Percentiles rank a stretch among this genome's conserved stretches.
Conservation (phyloP, 768 basidiomycete species). For the Neoboletus magnificus region DNA sequence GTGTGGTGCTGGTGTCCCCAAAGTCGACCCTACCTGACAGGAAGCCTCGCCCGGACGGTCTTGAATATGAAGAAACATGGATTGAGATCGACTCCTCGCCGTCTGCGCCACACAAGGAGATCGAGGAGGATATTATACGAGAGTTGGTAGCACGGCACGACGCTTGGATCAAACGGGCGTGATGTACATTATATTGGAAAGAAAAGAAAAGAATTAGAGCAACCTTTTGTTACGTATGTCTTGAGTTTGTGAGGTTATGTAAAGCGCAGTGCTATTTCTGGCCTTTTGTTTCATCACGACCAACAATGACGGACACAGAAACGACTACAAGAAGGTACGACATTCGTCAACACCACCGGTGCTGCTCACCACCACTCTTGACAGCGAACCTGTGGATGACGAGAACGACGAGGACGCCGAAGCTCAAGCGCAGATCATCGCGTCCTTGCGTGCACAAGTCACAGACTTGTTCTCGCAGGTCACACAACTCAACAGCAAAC, state of each 20-base stretch:
- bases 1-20: conserved; percentile 87
- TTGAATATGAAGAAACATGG: conserved; percentile 57
- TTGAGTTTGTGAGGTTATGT: conserved; percentile 3
- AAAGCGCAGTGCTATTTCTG: neutral
- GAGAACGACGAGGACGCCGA: conserved; percentile 39
- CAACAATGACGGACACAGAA: conserved; percentile 13
- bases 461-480: conserved; percentile 89
- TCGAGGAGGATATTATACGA: conserved; percentile 86
- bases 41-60: conserved; percentile 16
- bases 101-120: conserved; percentile 57
- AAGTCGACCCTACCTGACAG: conserved; percentile 17
- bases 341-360: neutral
- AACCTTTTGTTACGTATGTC: neutral
- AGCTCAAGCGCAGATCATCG: conserved; percentile 82
- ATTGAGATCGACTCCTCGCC: conserved; percentile 52
- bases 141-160: conserved; percentile 75
- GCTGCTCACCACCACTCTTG: conserved; percentile 3
- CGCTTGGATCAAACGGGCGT: conserved; percentile 51
- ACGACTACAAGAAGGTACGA: conserved; percentile 12
- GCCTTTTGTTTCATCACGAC: neutral
- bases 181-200: neutral
- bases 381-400: conserved; percentile 5
- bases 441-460: conserved; percentile 74
- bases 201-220: neutral
- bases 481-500: conserved; percentile 85